Evolutionary conservation across 352 stramenopile genomes (phyloP).

Genomic region (Discostella stelligera): DNA sequence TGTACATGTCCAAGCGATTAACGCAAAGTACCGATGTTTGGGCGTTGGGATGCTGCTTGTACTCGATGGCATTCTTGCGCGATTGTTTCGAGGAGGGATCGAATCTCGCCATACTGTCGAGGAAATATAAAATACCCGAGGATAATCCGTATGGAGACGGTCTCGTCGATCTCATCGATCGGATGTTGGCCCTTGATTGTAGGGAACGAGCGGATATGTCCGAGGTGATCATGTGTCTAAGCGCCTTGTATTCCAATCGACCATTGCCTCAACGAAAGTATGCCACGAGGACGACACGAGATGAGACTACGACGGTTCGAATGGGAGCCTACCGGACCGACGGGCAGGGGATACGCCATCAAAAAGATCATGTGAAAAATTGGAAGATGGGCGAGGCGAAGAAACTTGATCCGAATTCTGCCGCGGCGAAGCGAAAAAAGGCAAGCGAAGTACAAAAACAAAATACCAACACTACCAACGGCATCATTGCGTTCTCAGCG

Average conservation of each 20-base stretch:
- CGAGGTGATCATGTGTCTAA: conserved; percentile 89
- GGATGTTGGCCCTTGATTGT: conserved; percentile 89
- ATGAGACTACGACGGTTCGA: conserved; percentile 24
- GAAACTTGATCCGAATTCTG: conserved; percentile 77
- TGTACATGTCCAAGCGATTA: conserved; percentile 91
- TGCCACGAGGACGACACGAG: conserved; percentile 24
- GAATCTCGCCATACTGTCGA: conserved; percentile 89
- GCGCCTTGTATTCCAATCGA: conserved; percentile 77
- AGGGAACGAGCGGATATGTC: conserved; percentile 89
- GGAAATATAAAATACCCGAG: conserved; percentile 90
- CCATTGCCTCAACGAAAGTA: conserved; percentile 67
- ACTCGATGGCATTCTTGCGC: conserved; percentile 93
- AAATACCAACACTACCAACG: background rate
- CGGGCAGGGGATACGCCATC: conserved; percentile 58
- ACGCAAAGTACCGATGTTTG: conserved; percentile 86
- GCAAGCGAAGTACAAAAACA: conserved; percentile 24
- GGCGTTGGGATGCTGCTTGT: conserved; percentile 93
- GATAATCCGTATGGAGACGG: conserved; percentile 87
- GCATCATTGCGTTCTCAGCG: background rate
- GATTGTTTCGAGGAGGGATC: conserved; percentile 93
- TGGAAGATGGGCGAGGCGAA: conserved; percentile 52
- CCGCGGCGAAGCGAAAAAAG: conserved; percentile 64
- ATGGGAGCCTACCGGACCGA: conserved; percentile 72
- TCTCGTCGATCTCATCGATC: conserved; percentile 87
- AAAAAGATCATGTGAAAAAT: conserved; percentile 21